Evolutionary conservation across 73 alveolate species (phyloP), one percentile per base, ranked within the genome.

Genomic region (Durusdinium trenchii): DNA sequence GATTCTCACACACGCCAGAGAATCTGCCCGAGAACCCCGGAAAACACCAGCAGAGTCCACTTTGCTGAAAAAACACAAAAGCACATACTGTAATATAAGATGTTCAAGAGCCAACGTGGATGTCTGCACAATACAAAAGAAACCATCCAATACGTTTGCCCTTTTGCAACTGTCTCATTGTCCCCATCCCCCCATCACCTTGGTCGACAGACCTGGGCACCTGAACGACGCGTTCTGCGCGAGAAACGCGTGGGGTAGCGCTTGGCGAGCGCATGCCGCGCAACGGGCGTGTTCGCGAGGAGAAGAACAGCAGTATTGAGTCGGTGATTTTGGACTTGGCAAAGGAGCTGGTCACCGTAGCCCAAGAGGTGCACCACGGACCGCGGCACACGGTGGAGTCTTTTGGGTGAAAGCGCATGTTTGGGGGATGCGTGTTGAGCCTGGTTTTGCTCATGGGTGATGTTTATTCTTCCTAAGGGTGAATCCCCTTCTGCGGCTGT

Each of bases 241-340:
- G 30, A 35, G 14, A 6, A 14, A 43, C 46, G 1, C 36, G 3
- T 2, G 81, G 81, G 30, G 30, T 67, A 67, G 81, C 16, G 81
- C 36, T 67, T 67, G 30, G 73, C 73, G 57, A 28, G 32, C 40
- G n/a, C 51, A 71, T 82, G 61, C 35, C 67, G 73, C 73, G 38
- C 16, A 42, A 48, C 14, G 93, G 57, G 35, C 38, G 28, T 47
- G 42, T 42, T 45, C 43, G 40, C 14, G 60, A 85, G 94, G 95
- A 52, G 64, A 86, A 86, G 83, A 60, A 69, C 10, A 64, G 83
- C 95, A 86, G 42, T 32, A 82, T 62, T 7, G 95, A 86, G 76
- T 67, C 95, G 26, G 95, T 86, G 83, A 86, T 86, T 46, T 67
- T 86, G 64, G 95, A 86, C 61, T 61, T 86, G 32, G 95, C 76